A percentile compares a stretch with the other conserved stretches of the same genome.
Conservation (phyloP, 805 yeast genomes). For the Pichia californica region DNA sequence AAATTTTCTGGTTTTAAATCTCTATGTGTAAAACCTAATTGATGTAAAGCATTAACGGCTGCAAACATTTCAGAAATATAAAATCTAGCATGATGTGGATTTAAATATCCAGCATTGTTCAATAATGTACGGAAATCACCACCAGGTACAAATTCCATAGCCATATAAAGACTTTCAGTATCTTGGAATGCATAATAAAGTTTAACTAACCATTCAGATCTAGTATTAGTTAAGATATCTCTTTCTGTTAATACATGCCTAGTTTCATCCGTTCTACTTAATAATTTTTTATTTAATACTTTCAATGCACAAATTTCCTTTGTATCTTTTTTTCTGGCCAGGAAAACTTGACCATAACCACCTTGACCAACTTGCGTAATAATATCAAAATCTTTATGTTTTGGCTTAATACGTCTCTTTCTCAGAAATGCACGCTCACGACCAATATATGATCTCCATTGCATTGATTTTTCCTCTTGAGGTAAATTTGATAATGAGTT, state of each 20-base stretch:
- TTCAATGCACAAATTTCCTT: constrained; percentile 93
- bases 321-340: constrained; percentile 91
- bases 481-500: constrained; percentile 35
- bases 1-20: constrained; percentile 95
- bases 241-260: constrained; percentile 94
- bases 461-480: constrained; percentile 39
- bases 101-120: constrained; percentile 86
- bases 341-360: constrained; percentile 97
- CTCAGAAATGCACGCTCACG: constrained; percentile 81
- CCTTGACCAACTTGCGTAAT: constrained; percentile 99
- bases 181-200: constrained; percentile 94
- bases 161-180: constrained; percentile 78
- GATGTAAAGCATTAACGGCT: constrained; percentile 88
- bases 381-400: constrained; percentile 91
- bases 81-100: constrained; percentile 93
- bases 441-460: constrained; percentile 75
- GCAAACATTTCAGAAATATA: constrained; percentile 95
- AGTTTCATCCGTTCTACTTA: constrained; percentile 88
- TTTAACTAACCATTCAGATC: constrained; percentile 94
- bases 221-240: constrained; percentile 91
- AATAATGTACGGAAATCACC: constrained; percentile 95
- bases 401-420: constrained; percentile 85
- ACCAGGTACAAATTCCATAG: constrained; percentile 99
- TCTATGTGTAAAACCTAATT: constrained; percentile 92
- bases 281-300: constrained; percentile 77